phyloP scores from a whole-genome alignment of 495 filamentous ascomycete species.

The Staphylotrichum tortipilum region DNA sequence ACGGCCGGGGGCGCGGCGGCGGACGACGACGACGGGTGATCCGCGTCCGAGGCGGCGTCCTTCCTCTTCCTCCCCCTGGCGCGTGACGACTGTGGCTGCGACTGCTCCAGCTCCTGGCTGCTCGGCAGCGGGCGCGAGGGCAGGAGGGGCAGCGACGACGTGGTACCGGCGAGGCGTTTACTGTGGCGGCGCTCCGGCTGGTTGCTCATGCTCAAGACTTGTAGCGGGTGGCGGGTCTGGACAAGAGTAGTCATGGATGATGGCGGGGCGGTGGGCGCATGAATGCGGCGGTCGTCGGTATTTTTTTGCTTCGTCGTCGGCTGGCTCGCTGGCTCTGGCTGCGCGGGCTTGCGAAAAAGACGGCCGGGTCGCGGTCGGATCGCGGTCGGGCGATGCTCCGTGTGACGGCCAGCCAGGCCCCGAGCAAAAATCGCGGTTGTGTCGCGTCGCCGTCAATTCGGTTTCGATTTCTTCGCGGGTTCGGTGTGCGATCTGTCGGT shows the following conservation, averaged over 20 bases:
- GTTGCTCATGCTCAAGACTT: slow-evolving; percentile 53
- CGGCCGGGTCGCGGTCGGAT: background rate
- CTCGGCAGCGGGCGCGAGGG: slow-evolving; percentile 4
- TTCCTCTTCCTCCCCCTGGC: slow-evolving; percentile 4
- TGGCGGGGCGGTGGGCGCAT: slow-evolving; percentile 28
- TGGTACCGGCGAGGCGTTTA: slow-evolving; percentile 49
- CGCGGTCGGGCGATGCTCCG: background rate
- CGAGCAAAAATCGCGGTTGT: too few relatives aligned
- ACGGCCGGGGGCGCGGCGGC: slow-evolving; percentile 28
- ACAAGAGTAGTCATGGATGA: slow-evolving; percentile 54
- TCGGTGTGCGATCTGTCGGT: too few relatives aligned
- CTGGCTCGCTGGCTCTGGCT: too few relatives aligned
- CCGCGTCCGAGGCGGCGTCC: background rate
- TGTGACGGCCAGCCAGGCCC: too few relatives aligned
- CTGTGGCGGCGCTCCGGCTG: slow-evolving; percentile 47
- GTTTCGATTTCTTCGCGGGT: too few relatives aligned
- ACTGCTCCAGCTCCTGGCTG: background rate
- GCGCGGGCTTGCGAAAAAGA: background rate
- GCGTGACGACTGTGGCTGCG: slow-evolving; percentile 1
- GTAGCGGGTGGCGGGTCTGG: slow-evolving; percentile 48
- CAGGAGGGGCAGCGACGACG: slow-evolving; percentile 19
- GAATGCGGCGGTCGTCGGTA: slow-evolving; percentile 6
- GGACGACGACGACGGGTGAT: too few relatives aligned
- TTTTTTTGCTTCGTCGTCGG: too few relatives aligned
- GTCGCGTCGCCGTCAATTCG: background rate